Evolutionary conservation across 805 yeast genomes (phyloP).

Genomic region (Lipomyces spencermartinsiae): DNA sequence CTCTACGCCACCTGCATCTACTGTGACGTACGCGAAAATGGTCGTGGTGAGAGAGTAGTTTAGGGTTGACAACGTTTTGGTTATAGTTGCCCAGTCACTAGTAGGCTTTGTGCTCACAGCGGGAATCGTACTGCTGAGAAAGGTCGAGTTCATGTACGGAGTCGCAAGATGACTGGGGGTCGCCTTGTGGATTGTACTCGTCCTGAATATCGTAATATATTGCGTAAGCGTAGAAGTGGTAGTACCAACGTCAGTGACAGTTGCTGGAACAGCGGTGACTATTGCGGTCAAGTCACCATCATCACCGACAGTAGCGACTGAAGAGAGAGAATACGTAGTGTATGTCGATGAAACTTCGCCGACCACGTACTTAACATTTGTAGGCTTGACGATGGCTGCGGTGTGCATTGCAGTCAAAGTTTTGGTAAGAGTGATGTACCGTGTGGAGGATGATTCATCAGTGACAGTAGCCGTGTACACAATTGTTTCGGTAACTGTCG

Average conservation of each 20-base stretch:
- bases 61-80: background rate
- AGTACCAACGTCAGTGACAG: constrained; percentile 14
- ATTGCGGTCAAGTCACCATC: background rate
- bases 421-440: constrained; percentile 15
- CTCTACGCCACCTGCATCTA: background rate
- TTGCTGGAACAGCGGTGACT: constrained; percentile 4
- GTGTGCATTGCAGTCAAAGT: constrained; percentile 13
- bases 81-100: background rate
- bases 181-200: background rate
- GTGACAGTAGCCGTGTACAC: constrained; percentile 18
- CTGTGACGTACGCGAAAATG: background rate
- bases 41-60: constrained; percentile 9
- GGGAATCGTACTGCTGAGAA: background rate
- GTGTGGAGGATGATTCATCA: constrained; percentile 9
- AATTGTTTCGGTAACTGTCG: constrained; percentile 17
- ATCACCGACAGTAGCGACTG: background rate
- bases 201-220: constrained; percentile 7
- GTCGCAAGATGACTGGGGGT: background rate
- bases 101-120: background rate
- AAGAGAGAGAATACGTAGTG: background rate
- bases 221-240: constrained; percentile 18
- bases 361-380: background rate
- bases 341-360: background rate
- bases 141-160: constrained; percentile 8
- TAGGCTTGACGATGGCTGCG: constrained; percentile 12